A percentile compares a stretch with the other conserved stretches of the same genome.
Evolutionary conservation across 2,329 filamentous ascomycete genomes (phyloP).

Genomic region (Eutypa lata): DNA sequence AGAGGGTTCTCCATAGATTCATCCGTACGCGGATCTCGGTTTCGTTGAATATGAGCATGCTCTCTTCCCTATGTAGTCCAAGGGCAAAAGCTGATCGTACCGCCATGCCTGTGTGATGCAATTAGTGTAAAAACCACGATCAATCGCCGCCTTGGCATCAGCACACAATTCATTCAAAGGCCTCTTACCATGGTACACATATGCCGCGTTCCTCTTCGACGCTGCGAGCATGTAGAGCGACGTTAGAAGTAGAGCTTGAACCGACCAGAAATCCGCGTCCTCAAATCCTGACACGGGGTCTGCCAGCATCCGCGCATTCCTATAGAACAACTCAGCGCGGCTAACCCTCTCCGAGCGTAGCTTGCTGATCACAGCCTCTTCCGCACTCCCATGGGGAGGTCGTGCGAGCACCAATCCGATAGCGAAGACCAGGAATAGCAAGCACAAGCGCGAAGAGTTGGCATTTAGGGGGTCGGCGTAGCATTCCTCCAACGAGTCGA

Average conservation of each 20-base stretch:
- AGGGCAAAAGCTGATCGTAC: conserved; percentile 60
- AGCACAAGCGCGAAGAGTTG: conserved; percentile 51
- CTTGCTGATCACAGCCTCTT: conserved; percentile 48
- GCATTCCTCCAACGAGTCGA: conserved; percentile 46
- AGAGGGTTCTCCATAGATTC: conserved; percentile 63
- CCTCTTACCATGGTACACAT: conserved; percentile 54
- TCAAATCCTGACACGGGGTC: conserved; percentile 49
- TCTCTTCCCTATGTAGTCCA: conserved; percentile 60
- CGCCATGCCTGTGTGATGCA: conserved; percentile 50
- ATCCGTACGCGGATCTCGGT: conserved; percentile 46
- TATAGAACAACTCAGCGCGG: conserved; percentile 61
- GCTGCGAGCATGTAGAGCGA: conserved; percentile 60
- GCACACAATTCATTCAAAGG: not conserved
- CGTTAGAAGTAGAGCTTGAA: conserved; percentile 63
- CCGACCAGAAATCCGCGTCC: conserved; percentile 61
- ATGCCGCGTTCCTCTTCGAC: conserved; percentile 61
- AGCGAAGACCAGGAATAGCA: conserved; percentile 60
- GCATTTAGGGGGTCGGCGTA: conserved; percentile 52
- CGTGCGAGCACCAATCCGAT: conserved; percentile 59
- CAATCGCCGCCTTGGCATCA: not conserved
- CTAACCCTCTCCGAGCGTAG: conserved; percentile 46
- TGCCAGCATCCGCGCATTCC: conserved; percentile 52
- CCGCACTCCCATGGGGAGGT: conserved; percentile 45
- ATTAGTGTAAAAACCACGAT: conserved; percentile 9
- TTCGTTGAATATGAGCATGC: conserved; percentile 48